These are phyloP conservation scores for Cladosporium sp. DNA, from an alignment of 2,329 filamentous ascomycete species.

Conservation along the genomic window DNA sequence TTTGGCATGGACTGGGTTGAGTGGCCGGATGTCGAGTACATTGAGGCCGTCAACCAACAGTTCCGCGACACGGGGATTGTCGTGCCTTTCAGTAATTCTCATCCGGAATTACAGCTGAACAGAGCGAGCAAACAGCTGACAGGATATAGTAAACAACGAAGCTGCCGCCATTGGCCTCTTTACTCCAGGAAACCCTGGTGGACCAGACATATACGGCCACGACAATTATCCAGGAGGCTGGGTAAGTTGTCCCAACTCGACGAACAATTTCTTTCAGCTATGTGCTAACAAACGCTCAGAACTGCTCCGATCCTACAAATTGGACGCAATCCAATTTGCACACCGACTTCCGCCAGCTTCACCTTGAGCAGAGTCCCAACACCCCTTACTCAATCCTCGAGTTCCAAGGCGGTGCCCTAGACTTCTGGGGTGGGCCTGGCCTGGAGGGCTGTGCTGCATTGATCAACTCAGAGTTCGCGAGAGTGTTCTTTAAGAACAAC, in stretches of 20 bases:
- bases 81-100: constrained; percentile 51
- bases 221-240: constrained; percentile 57
- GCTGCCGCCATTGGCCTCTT: constrained; percentile 57
- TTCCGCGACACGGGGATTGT: constrained; percentile 64
- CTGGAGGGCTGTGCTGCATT: constrained; percentile 64
- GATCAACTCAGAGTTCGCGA: constrained; percentile 66
- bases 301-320: constrained; percentile 56
- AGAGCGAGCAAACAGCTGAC: no score
- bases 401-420: constrained; percentile 52
- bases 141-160: constrained; percentile 56
- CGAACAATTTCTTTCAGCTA: no score
- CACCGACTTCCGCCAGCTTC: constrained; percentile 50
- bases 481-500: constrained; percentile 67
- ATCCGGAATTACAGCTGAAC: no score
- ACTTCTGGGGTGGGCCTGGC: constrained; percentile 68
- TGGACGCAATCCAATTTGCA: constrained; percentile 59
- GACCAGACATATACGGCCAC: constrained; percentile 60
- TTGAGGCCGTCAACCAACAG: constrained; percentile 67
- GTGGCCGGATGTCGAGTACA: constrained; percentile 45
- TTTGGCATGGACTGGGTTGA: constrained; percentile 6
- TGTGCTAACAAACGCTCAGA: background rate
- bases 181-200: constrained; percentile 55
- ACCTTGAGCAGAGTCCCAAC: constrained; percentile 58
- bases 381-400: constrained; percentile 65
- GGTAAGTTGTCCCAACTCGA: background rate